Evolutionary conservation across 1,284 basidiomycete genomes (phyloP).

Genomic region (Fomitopsis pinicola): DNA sequence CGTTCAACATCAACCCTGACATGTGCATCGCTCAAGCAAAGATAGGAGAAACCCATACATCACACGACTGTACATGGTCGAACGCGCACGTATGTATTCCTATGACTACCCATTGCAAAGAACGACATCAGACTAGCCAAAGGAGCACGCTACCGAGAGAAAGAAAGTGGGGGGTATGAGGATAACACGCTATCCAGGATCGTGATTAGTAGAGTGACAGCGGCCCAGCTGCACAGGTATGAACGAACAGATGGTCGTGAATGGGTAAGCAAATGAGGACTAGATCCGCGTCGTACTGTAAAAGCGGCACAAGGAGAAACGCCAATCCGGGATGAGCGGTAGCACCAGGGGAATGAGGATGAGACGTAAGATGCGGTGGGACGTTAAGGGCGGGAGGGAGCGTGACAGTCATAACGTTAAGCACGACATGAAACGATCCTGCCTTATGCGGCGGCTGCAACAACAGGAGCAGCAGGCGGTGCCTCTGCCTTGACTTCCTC

Average conservation of each 20-base stretch:
- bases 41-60: background rate
- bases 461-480: conserved; percentile 32
- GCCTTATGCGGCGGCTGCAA: conserved; percentile 58
- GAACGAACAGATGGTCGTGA: conserved; percentile 24
- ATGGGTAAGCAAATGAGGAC: conserved; percentile 36
- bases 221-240: conserved; percentile 26
- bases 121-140: conserved; percentile 61
- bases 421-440: conserved; percentile 18
- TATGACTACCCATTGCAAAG: conserved; percentile 14
- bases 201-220: conserved; percentile 31
- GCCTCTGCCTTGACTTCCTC: conserved; percentile 36
- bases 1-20: no score
- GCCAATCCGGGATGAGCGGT: conserved; percentile 31
- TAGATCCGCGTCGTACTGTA: conserved; percentile 65
- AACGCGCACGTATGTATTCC: background rate
- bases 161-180: conserved; percentile 45
- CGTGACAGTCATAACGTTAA: conserved; percentile 47
- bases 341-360: conserved; percentile 24
- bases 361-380: conserved; percentile 20
- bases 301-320: conserved; percentile 30
- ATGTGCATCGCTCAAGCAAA: no score
- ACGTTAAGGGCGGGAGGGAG: conserved; percentile 39
- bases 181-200: conserved; percentile 29
- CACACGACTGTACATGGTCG: background rate
- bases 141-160: conserved; percentile 50